phyloP scores from a whole-genome alignment of 768 basidiomycete species.

The Leccinum boreale region DNA sequence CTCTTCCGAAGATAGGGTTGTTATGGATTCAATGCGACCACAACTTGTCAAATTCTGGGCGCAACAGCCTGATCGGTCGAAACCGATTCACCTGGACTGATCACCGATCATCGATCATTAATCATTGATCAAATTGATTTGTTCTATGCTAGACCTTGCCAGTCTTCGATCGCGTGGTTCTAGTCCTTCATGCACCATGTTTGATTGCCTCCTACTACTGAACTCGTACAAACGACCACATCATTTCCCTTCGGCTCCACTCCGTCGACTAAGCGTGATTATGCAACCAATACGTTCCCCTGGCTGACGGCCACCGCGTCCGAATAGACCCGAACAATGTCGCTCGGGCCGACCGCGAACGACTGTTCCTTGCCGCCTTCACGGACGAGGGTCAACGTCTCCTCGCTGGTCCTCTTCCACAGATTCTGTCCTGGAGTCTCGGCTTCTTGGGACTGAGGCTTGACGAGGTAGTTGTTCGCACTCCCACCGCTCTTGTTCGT shows the following conservation, averaged over 20 bases:
- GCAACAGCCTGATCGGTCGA: too few relatives aligned
- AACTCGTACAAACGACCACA: neutral
- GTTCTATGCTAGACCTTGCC: too few relatives aligned
- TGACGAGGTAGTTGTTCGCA: neutral
- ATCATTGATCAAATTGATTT: too few relatives aligned
- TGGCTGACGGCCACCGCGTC: slow-evolving; percentile 11
- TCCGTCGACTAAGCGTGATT: neutral
- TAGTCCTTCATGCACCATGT: neutral
- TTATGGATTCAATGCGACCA: too few relatives aligned
- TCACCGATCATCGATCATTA: too few relatives aligned
- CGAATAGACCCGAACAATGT: slow-evolving; percentile 11
- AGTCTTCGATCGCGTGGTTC: too few relatives aligned
- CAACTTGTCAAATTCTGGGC: too few relatives aligned
- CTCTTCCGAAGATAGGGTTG: too few relatives aligned
- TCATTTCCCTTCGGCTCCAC: neutral
- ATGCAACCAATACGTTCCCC: neutral
- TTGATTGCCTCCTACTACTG: neutral
- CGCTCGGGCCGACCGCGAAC: slow-evolving; percentile 8
- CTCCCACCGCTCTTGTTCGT: slow-evolving; percentile 8
- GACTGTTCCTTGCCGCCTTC: slow-evolving; percentile 4
- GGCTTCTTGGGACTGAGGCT: neutral
- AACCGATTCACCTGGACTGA: too few relatives aligned
- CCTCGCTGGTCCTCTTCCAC: slow-evolving; percentile 8
- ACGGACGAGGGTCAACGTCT: slow-evolving; percentile 5
- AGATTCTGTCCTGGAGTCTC: slow-evolving; percentile 1